Conservation (phyloP, 2,329 filamentous ascomycete genomes). For the Fusarium zealandicum region DNA sequence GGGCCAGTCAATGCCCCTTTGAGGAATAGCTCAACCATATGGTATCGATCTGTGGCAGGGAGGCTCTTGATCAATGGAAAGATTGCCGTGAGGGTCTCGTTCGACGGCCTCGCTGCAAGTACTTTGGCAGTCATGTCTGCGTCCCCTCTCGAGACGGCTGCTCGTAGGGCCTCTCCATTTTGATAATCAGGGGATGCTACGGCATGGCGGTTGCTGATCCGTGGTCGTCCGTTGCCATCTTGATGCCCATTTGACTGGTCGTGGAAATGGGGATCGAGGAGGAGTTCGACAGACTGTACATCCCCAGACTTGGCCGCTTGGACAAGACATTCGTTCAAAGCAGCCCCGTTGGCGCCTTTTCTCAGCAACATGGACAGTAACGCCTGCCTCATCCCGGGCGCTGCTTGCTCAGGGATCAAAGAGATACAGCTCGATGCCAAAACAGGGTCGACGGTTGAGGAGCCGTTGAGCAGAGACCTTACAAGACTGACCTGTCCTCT, state of each 20-base stretch:
- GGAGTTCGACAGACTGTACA: slow-evolving; percentile 54
- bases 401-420: slow-evolving; percentile 56
- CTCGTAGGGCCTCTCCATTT: slow-evolving; percentile 58
- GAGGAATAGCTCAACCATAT: slow-evolving; percentile 59
- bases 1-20: slow-evolving; percentile 55
- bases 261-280: slow-evolving; percentile 58
- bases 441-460: slow-evolving; percentile 51
- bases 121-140: slow-evolving; percentile 54
- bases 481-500: slow-evolving; percentile 56
- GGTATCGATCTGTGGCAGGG: slow-evolving; percentile 52
- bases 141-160: slow-evolving; percentile 57
- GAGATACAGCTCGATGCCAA: slow-evolving; percentile 60
- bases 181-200: slow-evolving; percentile 62
- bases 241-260: slow-evolving; percentile 36
- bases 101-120: slow-evolving; percentile 55
- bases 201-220: slow-evolving; percentile 54
- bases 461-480: slow-evolving; percentile 55
- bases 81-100: slow-evolving; percentile 55
- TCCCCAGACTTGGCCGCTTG: slow-evolving; percentile 59
- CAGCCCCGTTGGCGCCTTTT: slow-evolving; percentile 57
- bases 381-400: slow-evolving; percentile 53
- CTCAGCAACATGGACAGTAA: slow-evolving; percentile 56
- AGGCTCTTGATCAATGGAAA: slow-evolving; percentile 59
- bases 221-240: slow-evolving; percentile 32
- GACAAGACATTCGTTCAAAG: slow-evolving; percentile 59